phyloP scores from a whole-genome alignment of 176 grass and related monocot species.

The Oryza nivara region DNA sequence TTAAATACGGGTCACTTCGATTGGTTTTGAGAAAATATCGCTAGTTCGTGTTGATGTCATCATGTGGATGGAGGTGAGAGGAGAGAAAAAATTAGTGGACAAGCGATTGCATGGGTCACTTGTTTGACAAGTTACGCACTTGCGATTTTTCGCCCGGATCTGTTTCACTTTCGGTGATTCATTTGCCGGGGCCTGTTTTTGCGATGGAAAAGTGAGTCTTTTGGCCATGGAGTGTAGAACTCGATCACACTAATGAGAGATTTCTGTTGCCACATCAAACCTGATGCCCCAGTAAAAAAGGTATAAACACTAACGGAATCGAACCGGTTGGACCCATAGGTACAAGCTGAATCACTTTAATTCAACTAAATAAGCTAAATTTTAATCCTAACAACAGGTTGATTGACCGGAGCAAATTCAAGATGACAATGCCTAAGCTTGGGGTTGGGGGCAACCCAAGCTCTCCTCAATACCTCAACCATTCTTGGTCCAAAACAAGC shows the following conservation, averaged over 20 bases:
- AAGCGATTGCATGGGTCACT: background rate
- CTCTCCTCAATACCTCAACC: background rate
- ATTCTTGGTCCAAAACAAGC: background rate
- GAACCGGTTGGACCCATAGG: background rate
- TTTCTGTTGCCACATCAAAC: background rate
- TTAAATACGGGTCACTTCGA: background rate
- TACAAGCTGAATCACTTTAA: too few relatives aligned
- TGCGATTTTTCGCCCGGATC: background rate
- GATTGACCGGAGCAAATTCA: too few relatives aligned
- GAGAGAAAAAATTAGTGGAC: background rate
- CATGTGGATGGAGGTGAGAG: background rate
- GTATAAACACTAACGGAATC: background rate
- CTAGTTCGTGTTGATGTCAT: background rate
- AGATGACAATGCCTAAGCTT: background rate
- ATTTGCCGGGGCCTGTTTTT: background rate
- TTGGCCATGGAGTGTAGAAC: background rate
- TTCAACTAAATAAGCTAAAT: too few relatives aligned
- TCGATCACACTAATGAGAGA: background rate
- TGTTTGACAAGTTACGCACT: constrained; percentile 2
- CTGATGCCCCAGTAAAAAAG: background rate
- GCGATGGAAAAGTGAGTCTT: background rate
- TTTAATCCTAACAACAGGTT: too few relatives aligned
- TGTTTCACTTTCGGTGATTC: background rate
- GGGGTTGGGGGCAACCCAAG: background rate
- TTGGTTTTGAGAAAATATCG: constrained; percentile 23